Evolutionary conservation across 306 rosid species (phyloP), one percentile per base, ranked within the genome.

Genomic region (Rosa lucieae): DNA sequence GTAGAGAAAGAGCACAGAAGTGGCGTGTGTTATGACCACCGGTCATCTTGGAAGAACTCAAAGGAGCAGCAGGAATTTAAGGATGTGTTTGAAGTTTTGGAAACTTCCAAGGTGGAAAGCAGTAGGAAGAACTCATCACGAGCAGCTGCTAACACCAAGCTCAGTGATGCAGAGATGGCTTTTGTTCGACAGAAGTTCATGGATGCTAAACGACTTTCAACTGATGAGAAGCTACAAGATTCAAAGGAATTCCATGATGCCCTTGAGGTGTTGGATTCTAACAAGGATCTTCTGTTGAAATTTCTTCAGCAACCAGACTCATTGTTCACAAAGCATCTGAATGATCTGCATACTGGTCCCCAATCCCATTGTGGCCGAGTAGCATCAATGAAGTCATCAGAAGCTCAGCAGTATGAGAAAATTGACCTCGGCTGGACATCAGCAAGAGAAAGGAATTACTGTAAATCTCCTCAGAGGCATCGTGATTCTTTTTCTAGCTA

Each of bases 71-170:
- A 87, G 67, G 93, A 91, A 74, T 92, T 89, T 82, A 95, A 92
- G 88, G 99, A 95, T 87, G 99, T 95, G 61, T 92, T 83, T 85
- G 99, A 95, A 89, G 98, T 92, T 49, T 83, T 84, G 0, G 97
- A 94, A 78, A 80, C 87, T 46, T 82, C 93, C 40, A 89, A 83
- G 84, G 82, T 83, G 47, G 90, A 81, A 78, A 90, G 88, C 29
- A 26, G 29, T 26, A 26, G 29, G 29, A 26, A 26, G 29, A 26
- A 85, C 83, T 82, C 94, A n/a, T 78, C 80, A 0, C 89, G 81
- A 32, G 77, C 47, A 71, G 63, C 66, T 79, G 72, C 84, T 58
- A 84, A 89, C 85, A 29, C 85, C 70, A 87, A 88, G 87, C 74
- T 75, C 51, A 75, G 82, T 69, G 97, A 89, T 77, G 89, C 89